Conservation (phyloP, 441 rosid species). For the Erodium trifolium region DNA sequence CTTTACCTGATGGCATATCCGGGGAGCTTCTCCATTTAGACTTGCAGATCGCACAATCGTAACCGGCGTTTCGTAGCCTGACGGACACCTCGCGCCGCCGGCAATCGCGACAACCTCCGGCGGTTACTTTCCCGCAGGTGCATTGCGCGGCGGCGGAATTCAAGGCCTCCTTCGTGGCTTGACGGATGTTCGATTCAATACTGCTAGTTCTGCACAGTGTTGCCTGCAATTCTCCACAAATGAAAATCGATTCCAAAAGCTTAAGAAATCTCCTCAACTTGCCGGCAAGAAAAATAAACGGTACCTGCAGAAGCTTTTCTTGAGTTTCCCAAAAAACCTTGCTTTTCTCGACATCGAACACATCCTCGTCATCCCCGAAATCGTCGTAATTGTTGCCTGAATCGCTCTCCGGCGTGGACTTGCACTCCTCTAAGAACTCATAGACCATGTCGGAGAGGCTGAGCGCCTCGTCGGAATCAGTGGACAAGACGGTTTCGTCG, state of each 20-base stretch:
- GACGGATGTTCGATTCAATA: slow-evolving; percentile 53
- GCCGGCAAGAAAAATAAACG: too few relatives aligned
- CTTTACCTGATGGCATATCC: slow-evolving; percentile 64
- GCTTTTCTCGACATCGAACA: slow-evolving; percentile 32
- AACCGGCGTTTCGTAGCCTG: slow-evolving; percentile 50
- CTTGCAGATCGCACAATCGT: slow-evolving; percentile 46
- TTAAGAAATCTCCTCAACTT: too few relatives aligned
- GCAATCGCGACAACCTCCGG: slow-evolving; percentile 53
- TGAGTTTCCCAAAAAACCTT: slow-evolving; percentile 62
- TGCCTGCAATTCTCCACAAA: slow-evolving; percentile 32
- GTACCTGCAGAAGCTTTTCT: slow-evolving; percentile 56
- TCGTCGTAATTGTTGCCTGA: slow-evolving; percentile 15
- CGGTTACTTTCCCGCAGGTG: slow-evolving; percentile 33
- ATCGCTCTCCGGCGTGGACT: slow-evolving; percentile 19
- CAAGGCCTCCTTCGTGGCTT: slow-evolving; percentile 45
- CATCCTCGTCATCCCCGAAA: slow-evolving; percentile 20
- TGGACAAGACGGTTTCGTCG: slow-evolving; percentile 26
- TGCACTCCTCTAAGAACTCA: slow-evolving; percentile 43
- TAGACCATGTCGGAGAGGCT: slow-evolving; percentile 51
- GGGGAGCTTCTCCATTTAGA: slow-evolving; percentile 75
- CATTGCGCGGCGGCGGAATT: slow-evolving; percentile 33
- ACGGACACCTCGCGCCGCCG: slow-evolving; percentile 36
- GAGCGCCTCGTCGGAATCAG: background rate
- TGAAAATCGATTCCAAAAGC: too few relatives aligned
- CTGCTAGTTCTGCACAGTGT: slow-evolving; percentile 56